phyloP scores from a whole-genome alignment of 2,329 filamentous ascomycete genomes.

The Pseudogymnoascus sp. region DNA sequence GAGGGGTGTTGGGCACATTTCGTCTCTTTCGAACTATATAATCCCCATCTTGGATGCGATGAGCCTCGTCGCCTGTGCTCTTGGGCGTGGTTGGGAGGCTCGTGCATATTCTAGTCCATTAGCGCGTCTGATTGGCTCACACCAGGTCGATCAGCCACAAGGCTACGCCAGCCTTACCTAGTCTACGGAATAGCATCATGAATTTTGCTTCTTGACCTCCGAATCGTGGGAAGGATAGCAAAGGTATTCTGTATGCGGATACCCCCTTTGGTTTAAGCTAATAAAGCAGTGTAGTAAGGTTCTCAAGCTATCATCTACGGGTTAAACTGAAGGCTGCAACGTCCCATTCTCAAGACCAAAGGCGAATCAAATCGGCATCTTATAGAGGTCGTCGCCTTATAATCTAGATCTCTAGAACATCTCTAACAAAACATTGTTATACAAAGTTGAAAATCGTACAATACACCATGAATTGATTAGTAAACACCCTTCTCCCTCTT shows the following conservation, averaged over 20 bases:
- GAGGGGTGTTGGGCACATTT: not conserved
- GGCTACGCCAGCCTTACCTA: not conserved
- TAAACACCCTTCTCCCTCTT: not conserved
- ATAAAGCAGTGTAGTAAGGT: not conserved
- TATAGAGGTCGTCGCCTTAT: too few species aligned
- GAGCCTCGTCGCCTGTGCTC: not conserved
- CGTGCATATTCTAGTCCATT: not conserved
- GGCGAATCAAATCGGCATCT: not conserved
- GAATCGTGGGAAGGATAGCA: not conserved
- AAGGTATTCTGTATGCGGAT: not conserved
- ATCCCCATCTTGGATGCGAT: not conserved
- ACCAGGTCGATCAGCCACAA: not conserved
- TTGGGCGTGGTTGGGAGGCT: not conserved
- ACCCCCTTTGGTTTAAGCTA: not conserved
- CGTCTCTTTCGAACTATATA: not conserved
- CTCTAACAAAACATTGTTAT: not conserved
- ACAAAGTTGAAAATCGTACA: not conserved
- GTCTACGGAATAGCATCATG: not conserved
- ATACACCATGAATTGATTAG: not conserved
- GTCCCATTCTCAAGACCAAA: not conserved
- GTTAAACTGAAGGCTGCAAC: not conserved
- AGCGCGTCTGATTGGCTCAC: not conserved
- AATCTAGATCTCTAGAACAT: not conserved
- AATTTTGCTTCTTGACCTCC: not conserved
- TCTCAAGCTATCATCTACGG: not conserved